Conservation (phyloP, 352 stramenopile species). For the Phytophthora pluvialis region DNA sequence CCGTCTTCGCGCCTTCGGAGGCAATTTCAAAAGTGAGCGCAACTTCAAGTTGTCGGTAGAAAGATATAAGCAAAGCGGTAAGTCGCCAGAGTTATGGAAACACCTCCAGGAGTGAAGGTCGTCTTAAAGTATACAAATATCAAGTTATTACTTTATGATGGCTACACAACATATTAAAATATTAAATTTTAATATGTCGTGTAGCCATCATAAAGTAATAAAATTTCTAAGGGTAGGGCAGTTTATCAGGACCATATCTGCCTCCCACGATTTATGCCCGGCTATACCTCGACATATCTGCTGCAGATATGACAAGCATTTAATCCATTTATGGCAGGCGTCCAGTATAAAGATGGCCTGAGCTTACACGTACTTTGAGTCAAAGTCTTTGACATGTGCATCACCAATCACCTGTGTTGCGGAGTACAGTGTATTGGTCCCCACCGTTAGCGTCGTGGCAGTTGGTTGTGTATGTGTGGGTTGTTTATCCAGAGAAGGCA, state of each 20-base stretch:
- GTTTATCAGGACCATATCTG: constrained; percentile 7
- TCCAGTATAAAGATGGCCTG: too few relatives aligned
- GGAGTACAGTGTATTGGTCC: too few relatives aligned
- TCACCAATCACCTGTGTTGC: too few relatives aligned
- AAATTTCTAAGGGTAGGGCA: not conserved
- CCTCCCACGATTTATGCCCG: constrained; percentile 1
- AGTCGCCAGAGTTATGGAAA: not conserved
- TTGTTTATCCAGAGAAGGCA: constrained; percentile 9
- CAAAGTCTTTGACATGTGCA: too few relatives aligned
- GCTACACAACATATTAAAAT: constrained; percentile 6
- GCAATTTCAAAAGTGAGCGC: not conserved
- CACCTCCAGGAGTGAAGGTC: constrained; percentile 5
- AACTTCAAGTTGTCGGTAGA: not conserved
- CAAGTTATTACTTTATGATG: constrained; percentile 9
- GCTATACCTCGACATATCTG: constrained; percentile 4
- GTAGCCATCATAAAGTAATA: constrained; percentile 8
- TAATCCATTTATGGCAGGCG: too few relatives aligned
- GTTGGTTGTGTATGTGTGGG: constrained; percentile 1
- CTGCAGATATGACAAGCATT: constrained; percentile 2
- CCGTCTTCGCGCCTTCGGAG: not conserved
- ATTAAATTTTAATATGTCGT: too few relatives aligned
- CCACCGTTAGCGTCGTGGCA: too few relatives aligned
- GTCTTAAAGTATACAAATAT: constrained; percentile 11
- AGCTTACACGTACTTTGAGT: too few relatives aligned
- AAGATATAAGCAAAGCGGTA: constrained; percentile 8